Conservation (phyloP, 2,329 filamentous ascomycete genomes). For the Cadophora sp. region DNA sequence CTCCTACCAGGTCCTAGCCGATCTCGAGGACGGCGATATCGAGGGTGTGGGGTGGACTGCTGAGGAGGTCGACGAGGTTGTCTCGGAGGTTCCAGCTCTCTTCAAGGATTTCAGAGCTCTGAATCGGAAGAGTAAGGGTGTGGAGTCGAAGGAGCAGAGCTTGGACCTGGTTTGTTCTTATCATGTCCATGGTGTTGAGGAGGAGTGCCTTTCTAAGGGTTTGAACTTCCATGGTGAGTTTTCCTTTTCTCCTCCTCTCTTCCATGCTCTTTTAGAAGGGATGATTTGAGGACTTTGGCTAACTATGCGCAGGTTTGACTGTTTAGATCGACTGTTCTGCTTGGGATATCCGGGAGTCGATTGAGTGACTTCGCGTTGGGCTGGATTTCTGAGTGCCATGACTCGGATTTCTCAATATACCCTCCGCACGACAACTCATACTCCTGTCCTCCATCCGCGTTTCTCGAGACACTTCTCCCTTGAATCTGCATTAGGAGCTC, state of each 20-base stretch:
- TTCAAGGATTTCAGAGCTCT: conserved; percentile 20
- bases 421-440: background rate
- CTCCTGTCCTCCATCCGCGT: background rate
- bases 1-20: conserved; percentile 7
- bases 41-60: conserved; percentile 9
- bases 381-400: background rate
- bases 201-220: conserved; percentile 1
- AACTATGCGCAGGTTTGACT: background rate
- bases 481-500: background rate
- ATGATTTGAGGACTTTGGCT: background rate
- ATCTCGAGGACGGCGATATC: conserved; percentile 16
- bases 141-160: background rate
- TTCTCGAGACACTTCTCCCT: background rate
- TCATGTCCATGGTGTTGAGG: conserved; percentile 10
- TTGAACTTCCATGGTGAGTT: conserved; percentile 4
- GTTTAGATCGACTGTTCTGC: background rate
- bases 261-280: background rate
- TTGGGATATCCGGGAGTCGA: background rate
- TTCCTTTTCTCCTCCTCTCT: too few species aligned
- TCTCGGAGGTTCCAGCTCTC: conserved; percentile 4
- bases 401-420: background rate
- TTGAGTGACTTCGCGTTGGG: background rate
- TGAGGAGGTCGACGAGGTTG: background rate
- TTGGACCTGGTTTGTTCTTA: conserved; percentile 11
- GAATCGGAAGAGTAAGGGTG: conserved; percentile 17